Conservation (phyloP, 495 filamentous ascomycete species). For the Mytilinidion resinicola region DNA sequence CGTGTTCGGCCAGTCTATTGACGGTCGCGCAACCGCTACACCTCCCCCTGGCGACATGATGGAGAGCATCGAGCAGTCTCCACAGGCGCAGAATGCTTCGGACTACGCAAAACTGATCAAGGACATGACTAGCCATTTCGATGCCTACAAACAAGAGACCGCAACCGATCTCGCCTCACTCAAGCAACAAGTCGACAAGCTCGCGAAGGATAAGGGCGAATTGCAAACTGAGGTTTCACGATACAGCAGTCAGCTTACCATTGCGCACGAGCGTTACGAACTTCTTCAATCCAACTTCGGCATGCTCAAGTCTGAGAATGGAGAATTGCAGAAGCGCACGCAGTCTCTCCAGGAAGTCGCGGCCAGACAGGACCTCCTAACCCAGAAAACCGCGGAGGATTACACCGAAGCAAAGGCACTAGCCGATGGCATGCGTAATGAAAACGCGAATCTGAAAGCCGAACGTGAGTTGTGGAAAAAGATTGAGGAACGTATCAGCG, state of each 20-base stretch:
- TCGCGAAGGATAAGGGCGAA: slow-evolving; percentile 72
- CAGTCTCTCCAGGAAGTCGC: slow-evolving; percentile 69
- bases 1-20: slow-evolving; percentile 58
- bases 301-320: slow-evolving; percentile 75
- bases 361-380: slow-evolving; percentile 81
- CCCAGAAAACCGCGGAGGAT: slow-evolving; percentile 89
- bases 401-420: slow-evolving; percentile 76
- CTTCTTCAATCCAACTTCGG: slow-evolving; percentile 85
- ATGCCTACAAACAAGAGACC: slow-evolving; percentile 81
- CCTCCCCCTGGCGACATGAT: slow-evolving; percentile 33
- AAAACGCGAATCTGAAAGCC: slow-evolving; percentile 86
- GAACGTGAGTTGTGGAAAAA: slow-evolving; percentile 88
- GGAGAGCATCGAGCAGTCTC: slow-evolving; percentile 41
- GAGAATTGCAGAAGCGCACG: slow-evolving; percentile 72
- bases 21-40: slow-evolving; percentile 40
- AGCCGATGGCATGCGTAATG: slow-evolving; percentile 79
- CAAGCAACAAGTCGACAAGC: slow-evolving; percentile 76
- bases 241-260: slow-evolving; percentile 70
- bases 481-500: slow-evolving; percentile 77
- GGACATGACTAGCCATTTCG: slow-evolving; percentile 84
- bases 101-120: slow-evolving; percentile 66
- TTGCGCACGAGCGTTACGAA: slow-evolving; percentile 75
- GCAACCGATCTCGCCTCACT: slow-evolving; percentile 69
- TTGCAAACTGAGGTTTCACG: slow-evolving; percentile 73
- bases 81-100: slow-evolving; percentile 41